Percentiles rank a stretch among this genome's conserved stretches.
phyloP scores from a whole-genome alignment of 805 yeast species.

The Peterozyma xylosa region DNA sequence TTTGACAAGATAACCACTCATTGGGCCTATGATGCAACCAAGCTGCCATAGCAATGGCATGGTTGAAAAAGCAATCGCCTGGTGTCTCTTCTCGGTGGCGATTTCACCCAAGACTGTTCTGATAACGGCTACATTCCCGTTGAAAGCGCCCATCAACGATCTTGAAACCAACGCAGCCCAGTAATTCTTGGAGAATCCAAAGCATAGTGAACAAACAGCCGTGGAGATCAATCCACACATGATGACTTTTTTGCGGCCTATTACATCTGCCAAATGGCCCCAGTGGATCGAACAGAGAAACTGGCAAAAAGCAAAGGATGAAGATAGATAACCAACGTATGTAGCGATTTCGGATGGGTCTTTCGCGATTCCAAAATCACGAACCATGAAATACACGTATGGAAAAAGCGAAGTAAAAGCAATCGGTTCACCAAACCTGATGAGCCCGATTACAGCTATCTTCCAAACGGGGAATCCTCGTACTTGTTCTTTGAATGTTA shows the following conservation, averaged over 20 bases:
- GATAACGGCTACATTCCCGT: conserved; percentile 61
- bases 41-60: conserved; percentile 56
- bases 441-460: conserved; percentile 28
- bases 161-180: conserved; percentile 48
- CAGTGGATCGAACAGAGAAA: conserved; percentile 51
- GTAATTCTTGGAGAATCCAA: conserved; percentile 49
- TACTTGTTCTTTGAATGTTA: conserved; percentile 2
- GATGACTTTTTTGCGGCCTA: conserved; percentile 51
- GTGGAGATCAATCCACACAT: conserved; percentile 47
- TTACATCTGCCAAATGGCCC: conserved; percentile 47
- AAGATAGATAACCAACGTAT: conserved; percentile 55
- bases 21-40: conserved; percentile 56
- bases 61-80: conserved; percentile 54
- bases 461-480: conserved; percentile 21
- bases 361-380: conserved; percentile 45
- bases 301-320: conserved; percentile 57
- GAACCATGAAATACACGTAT: conserved; percentile 55
- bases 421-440: conserved; percentile 54
- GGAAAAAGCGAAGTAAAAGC: conserved; percentile 61
- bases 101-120: conserved; percentile 58
- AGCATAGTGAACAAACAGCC: conserved; percentile 33
- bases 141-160: conserved; percentile 45
- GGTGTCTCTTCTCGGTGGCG: conserved; percentile 48
- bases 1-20: conserved; percentile 12
- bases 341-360: conserved; percentile 46